Percentiles rank a stretch among this genome's conserved stretches.
These are phyloP conservation scores for Sordariomycetes sp. DNA, from an alignment of 2,329 filamentous ascomycete species.

Conservation along the genomic window DNA sequence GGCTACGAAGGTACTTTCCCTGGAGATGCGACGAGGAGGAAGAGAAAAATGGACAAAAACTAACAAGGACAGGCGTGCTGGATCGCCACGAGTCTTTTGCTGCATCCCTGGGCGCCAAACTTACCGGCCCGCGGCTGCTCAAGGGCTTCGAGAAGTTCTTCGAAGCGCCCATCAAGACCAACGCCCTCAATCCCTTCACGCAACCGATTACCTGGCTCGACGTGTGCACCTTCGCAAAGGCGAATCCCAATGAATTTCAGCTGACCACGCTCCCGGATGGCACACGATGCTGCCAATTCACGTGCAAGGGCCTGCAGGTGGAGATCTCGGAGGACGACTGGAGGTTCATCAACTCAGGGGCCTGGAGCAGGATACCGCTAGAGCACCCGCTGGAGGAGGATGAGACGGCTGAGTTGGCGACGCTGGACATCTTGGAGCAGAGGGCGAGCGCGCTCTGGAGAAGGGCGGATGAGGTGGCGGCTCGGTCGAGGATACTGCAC, in stretches of 20 bases:
- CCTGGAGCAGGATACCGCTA: conserved; percentile 69
- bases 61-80: conserved; percentile 50
- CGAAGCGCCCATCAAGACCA: conserved; percentile 61
- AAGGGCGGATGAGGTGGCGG: conserved; percentile 64
- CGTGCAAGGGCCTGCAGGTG: conserved; percentile 69
- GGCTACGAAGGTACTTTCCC: conserved; percentile 64
- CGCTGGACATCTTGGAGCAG: conserved; percentile 74
- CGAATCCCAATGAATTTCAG: conserved; percentile 69
- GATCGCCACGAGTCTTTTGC: conserved; percentile 82
- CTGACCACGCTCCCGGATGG: conserved; percentile 62
- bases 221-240: conserved; percentile 74
- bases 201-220: conserved; percentile 72
- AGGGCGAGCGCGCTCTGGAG: conserved; percentile 70
- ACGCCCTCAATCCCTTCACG: conserved; percentile 44
- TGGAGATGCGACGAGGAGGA: too few relatives aligned
- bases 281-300: conserved; percentile 68
- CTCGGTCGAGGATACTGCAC: conserved; percentile 63
- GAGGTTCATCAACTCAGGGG: conserved; percentile 72
- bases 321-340: conserved; percentile 87
- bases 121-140: conserved; percentile 72
- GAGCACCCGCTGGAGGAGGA: conserved; percentile 77
- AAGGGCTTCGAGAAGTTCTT: conserved; percentile 83
- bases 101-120: conserved; percentile 73
- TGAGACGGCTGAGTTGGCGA: conserved; percentile 76
- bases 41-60: too few relatives aligned